These are phyloP conservation scores for Aspergillus flavus DNA, from an alignment of 2,329 filamentous ascomycete species.

Conservation along the genomic window DNA sequence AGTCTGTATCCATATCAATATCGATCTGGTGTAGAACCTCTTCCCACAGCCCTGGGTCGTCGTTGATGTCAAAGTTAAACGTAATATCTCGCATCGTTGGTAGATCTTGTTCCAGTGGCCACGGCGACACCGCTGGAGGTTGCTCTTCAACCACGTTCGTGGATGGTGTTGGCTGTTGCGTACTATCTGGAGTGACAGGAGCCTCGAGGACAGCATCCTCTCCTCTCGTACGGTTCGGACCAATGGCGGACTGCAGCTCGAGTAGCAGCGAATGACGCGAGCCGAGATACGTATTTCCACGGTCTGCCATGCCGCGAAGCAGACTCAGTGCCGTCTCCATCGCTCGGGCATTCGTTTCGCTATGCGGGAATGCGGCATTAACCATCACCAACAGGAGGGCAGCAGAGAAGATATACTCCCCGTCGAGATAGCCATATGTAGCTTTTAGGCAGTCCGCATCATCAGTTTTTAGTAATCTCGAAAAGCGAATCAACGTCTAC, in stretches of 20 bases:
- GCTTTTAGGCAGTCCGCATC: slow-evolving; percentile 33
- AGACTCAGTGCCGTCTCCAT: slow-evolving; percentile 53
- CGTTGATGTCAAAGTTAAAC: slow-evolving; percentile 39
- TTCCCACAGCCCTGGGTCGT: slow-evolving; percentile 46
- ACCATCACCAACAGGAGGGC: slow-evolving; percentile 59
- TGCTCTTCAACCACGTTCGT: slow-evolving; percentile 6
- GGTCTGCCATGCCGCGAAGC: slow-evolving; percentile 54
- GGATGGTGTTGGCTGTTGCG: slow-evolving; percentile 15
- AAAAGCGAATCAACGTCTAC: slow-evolving; percentile 16
- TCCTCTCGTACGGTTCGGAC: slow-evolving; percentile 19
- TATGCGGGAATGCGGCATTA: slow-evolving; percentile 55
- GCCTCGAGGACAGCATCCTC: slow-evolving; percentile 5
- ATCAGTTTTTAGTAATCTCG: background rate
- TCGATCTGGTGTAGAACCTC: slow-evolving; percentile 44
- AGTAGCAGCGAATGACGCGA: slow-evolving; percentile 43
- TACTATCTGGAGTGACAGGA: slow-evolving; percentile 20
- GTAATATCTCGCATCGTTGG: slow-evolving; percentile 34
- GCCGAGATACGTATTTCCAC: slow-evolving; percentile 55
- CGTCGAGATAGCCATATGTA: slow-evolving; percentile 61
- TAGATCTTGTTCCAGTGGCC: slow-evolving; percentile 24
- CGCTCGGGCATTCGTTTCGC: slow-evolving; percentile 44
- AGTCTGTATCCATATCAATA: slow-evolving; percentile 46
- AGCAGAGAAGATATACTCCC: slow-evolving; percentile 59
- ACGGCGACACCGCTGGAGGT: slow-evolving; percentile 14
- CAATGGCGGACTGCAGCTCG: slow-evolving; percentile 36